Conservation (phyloP, 2,329 filamentous ascomycete genomes). For the Nigrospora sphaerica region DNA sequence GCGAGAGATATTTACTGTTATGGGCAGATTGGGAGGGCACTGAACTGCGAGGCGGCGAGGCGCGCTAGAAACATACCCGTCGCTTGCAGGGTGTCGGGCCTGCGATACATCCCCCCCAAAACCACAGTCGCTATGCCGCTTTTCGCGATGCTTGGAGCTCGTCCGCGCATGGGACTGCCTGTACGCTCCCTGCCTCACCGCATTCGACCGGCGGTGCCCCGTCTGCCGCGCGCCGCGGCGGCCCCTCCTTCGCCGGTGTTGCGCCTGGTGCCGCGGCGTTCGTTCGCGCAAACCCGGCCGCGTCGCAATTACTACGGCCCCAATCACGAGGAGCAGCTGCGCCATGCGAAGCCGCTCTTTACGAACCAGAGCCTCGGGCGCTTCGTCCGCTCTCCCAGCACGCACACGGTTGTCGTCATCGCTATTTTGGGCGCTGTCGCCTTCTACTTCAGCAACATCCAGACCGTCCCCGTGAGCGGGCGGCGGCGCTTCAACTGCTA, state of each 20-base stretch:
- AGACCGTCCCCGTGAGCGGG: slow-evolving; percentile 66
- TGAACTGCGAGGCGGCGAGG: too few relatives aligned
- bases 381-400: slow-evolving; percentile 25
- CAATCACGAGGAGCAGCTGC: slow-evolving; percentile 15
- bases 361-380: slow-evolving; percentile 23
- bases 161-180: too few relatives aligned
- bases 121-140: too few relatives aligned
- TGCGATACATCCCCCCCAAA: too few relatives aligned
- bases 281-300: slow-evolving; percentile 7
- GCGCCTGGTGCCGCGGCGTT: slow-evolving; percentile 2
- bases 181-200: background rate
- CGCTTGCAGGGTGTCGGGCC: too few relatives aligned
- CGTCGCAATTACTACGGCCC: slow-evolving; percentile 3
- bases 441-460: slow-evolving; percentile 64
- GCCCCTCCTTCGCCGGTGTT: background rate
- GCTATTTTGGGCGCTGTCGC: slow-evolving; percentile 34
- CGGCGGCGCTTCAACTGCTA: slow-evolving; percentile 68
- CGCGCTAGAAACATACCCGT: too few relatives aligned
- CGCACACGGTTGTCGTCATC: slow-evolving; percentile 31
- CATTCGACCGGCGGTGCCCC: background rate
- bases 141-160: too few relatives aligned
- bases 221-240: background rate
- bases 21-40: too few relatives aligned
- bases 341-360: slow-evolving; percentile 29
- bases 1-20: too few relatives aligned